These are phyloP conservation scores for Astrothelium macrocarpum DNA, from an alignment of 495 filamentous ascomycete genomes.

Conservation along the genomic window DNA sequence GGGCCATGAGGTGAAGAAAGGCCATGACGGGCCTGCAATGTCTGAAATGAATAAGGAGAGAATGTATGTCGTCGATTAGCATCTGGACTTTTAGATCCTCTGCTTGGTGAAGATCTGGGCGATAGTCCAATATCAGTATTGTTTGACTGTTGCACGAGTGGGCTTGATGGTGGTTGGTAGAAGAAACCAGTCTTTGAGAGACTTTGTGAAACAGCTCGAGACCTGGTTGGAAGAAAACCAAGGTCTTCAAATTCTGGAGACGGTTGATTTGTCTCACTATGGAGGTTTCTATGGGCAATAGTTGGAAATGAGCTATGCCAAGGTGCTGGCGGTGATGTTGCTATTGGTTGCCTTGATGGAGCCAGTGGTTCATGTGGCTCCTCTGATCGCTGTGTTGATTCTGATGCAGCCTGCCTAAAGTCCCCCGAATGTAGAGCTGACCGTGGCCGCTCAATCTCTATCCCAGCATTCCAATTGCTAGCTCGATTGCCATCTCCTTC, in stretches of 20 bases:
- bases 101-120: conserved; percentile 29
- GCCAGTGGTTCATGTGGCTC: background rate
- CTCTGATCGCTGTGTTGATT: conserved; percentile 3
- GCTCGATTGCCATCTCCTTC: conserved; percentile 19
- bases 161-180: conserved; percentile 82
- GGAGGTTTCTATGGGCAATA: conserved; percentile 11
- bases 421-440: conserved; percentile 87
- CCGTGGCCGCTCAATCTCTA: conserved; percentile 69
- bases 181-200: conserved; percentile 75
- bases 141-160: conserved; percentile 80
- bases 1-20: conserved; percentile 18
- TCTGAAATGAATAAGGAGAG: conserved; percentile 46
- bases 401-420: conserved; percentile 46
- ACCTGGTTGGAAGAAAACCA: conserved; percentile 11
- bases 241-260: background rate
- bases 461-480: conserved; percentile 35
- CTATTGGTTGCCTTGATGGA: conserved; percentile 13
- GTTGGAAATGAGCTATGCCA: conserved; percentile 31
- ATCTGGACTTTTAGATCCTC: conserved; percentile 33
- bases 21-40: conserved; percentile 31
- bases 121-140: conserved; percentile 73
- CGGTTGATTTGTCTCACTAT: background rate
- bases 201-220: conserved; percentile 55
- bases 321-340: conserved; percentile 32
- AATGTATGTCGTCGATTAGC: conserved; percentile 50